Base-by-base conservation (phyloP, 257 asterid genomes). In the Nicotiana sylvestris region DNA sequence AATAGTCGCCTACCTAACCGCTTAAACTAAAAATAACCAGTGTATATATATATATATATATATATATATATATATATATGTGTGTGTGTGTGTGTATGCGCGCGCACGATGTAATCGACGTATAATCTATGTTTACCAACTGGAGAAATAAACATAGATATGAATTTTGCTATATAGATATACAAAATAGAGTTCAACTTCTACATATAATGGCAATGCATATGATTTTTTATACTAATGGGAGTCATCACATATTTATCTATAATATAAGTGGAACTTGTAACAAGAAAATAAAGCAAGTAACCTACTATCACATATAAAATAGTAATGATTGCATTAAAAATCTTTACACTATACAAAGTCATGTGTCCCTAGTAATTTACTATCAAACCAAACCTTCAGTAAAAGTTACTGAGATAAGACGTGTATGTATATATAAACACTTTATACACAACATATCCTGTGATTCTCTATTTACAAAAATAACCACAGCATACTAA, bases 381-480 rank as follows among this genome's bases (percentile, higher is more conserved):
- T 18, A 25, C 61, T 43, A 16, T 74, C 43, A 74, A 74, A 49
- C 12, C 62, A 74, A 74, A 69, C 53, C 55, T n/a, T 39, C 11
- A 69, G 5, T 51, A 69, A 9, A 30, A 51, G 64, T 51, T 51
- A 74, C 80, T 27, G 16, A 51, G 4, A 74, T 49, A 8, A 51
- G 4, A 74, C 27, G 64, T 74, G 7, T 21, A 43, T 70, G 79
- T 74, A 12, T 72, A 37, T 78, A 62, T 58, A 25, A 37, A 57
- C 58, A 81, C 29, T 57, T 16, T 37, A 53, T 5, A 37, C 69
- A 29, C 11, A 35, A 32, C 17, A 81, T 37, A 57, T 43, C 68
- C 61, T 43, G 16, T 62, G 15, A 61, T 61, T 81, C 67, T 83
- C 51, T 86, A 83, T 88, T 78, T 87, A 88, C 88, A 89, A 84